Evolutionary conservation across 306 rosid species (phyloP), one percentile per base, ranked within the genome.

Genomic region (Cucurbita moschata): DNA sequence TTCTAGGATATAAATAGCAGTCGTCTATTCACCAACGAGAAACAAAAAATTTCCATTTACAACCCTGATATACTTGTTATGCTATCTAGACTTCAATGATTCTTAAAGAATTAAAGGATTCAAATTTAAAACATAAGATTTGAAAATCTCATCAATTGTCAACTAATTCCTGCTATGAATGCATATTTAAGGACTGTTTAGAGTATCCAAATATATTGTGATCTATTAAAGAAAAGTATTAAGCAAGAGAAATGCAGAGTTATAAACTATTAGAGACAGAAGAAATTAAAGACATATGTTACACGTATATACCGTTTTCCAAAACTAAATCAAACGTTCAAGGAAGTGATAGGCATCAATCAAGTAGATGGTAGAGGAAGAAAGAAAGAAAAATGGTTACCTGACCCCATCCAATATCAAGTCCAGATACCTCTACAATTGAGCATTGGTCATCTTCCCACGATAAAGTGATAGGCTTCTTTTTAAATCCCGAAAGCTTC

Each of bases 341-440:
- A 38, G 52, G 56, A 38, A 68, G 65, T 75, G 57, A 67, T 59
- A 78, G 65, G 37, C 47, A 44, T 71, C 14, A 79, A 73, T 44
- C 9, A 55, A 77, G 35, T 30, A 8, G 10, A 70, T 70, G 26
- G 26, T 15, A 10, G 8, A 37, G 23, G 12, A 69, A 46, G 59
- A 15, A 52, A 23, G 74, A 51, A 43, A 67, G 60, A 70, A 8
- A 51, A 75, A 66, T 77, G 46, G 67, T 80, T 81, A 94, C 99
- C 97, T 95, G 99, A 43, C 96, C 99, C 97, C 99, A 95, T 79
- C 99, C 99, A 73, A 95, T 83, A 82, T 95, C 97, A 71, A 95
- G 97, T 77, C 97, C 99, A 7, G 97, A 83, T 76, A 91, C 82
- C 82, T 91, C 99, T 72, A 91, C 97, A 2, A 78, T 68, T 61